Evolutionary conservation across 75 land plant genomes (phyloP).

Genomic region (Picea sitchensis): DNA sequence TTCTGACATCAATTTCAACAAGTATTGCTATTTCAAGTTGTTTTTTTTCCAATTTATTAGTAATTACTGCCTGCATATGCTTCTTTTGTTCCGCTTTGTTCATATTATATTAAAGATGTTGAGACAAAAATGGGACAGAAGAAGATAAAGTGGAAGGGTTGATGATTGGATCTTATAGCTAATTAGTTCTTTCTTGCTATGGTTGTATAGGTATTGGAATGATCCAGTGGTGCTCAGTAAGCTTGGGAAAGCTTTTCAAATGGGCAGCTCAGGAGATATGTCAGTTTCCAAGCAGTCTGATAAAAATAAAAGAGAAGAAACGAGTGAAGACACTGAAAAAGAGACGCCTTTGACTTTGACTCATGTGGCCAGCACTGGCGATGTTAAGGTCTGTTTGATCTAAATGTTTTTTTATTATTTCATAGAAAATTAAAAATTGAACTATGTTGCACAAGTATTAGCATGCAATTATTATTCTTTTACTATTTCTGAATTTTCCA

Average conservation of each 20-base stretch:
- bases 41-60: not conserved
- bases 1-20: not conserved
- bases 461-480: not conserved
- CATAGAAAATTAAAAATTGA: not conserved
- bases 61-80: not conserved
- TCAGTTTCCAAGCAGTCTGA: conserved; percentile 12
- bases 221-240: conserved; percentile 44
- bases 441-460: not conserved
- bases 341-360: conserved; percentile 32
- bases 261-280: conserved; percentile 25
- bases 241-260: conserved; percentile 46
- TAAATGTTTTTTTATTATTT: not conserved
- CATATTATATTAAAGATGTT: not conserved
- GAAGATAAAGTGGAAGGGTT: not conserved
- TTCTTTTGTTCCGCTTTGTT: not conserved
- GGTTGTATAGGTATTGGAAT: conserved; percentile 41
- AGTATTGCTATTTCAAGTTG: not conserved
- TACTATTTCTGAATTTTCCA: not conserved
- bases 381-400: conserved; percentile 27
- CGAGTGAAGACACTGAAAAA: conserved; percentile 34
- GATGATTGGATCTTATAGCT: not conserved
- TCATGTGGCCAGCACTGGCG: conserved; percentile 50
- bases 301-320: conserved; percentile 9
- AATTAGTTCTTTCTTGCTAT: not conserved
- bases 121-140: not conserved